phyloP scores from a whole-genome alignment of 2,329 filamentous ascomycete species.

The Tothia fuscella region DNA sequence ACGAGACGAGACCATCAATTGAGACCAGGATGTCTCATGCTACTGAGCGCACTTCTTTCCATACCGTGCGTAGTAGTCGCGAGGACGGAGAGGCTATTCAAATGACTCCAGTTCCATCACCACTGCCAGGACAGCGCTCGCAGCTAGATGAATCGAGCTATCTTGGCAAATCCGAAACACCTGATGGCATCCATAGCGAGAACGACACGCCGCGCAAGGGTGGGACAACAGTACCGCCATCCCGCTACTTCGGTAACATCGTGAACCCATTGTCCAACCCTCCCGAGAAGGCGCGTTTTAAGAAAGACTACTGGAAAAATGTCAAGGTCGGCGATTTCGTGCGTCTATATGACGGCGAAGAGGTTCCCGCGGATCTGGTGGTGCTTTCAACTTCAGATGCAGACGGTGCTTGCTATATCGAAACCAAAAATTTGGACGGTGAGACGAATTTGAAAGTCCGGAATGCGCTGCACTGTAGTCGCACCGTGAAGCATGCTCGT shows the following conservation, averaged over 20 bases:
- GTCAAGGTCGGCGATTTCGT: constrained; percentile 93
- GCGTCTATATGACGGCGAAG: constrained; percentile 90
- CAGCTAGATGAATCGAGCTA: not conserved
- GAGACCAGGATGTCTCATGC: constrained; percentile 45
- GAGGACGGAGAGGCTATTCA: constrained; percentile 59
- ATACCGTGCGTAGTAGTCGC: constrained; percentile 18
- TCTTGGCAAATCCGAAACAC: not conserved
- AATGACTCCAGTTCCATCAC: constrained; percentile 90
- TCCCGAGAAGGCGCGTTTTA: constrained; percentile 68
- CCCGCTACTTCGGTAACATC: constrained; percentile 52
- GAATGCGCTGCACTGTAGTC: constrained; percentile 76
- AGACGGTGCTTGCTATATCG: constrained; percentile 91
- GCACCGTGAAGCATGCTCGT: constrained; percentile 70
- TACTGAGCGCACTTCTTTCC: constrained; percentile 33
- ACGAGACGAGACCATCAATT: constrained; percentile 54
- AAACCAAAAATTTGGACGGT: constrained; percentile 95
- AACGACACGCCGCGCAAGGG: constrained; percentile 6
- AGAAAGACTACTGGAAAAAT: constrained; percentile 90
- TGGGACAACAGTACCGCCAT: constrained; percentile 17
- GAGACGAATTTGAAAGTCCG: constrained; percentile 97
- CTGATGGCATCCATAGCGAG: constrained; percentile 2
- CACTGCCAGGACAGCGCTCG: constrained; percentile 37
- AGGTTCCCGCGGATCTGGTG: constrained; percentile 85
- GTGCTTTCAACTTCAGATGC: constrained; percentile 86
- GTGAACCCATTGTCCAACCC: constrained; percentile 58